Conservation (phyloP, 2,329 filamentous ascomycete genomes). For the Aspergillus brunneoviolaceus region DNA sequence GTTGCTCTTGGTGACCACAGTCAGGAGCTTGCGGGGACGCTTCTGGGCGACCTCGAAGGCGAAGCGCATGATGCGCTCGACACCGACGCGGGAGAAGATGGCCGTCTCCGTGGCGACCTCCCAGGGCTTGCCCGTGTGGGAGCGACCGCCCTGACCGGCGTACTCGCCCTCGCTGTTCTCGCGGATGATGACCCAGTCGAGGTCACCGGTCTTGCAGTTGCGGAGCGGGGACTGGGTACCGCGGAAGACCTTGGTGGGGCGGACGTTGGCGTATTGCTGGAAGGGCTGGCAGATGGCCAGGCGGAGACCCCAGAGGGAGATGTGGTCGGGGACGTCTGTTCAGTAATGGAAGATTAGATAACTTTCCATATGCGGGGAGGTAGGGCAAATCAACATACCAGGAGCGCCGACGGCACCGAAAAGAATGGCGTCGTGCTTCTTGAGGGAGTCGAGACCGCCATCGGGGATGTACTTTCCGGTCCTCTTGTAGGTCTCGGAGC, state of each 20-base stretch:
- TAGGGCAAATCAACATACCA: slow-evolving; percentile 29
- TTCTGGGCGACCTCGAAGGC: slow-evolving; percentile 61
- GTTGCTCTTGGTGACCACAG: slow-evolving; percentile 66
- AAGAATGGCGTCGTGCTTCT: slow-evolving; percentile 63
- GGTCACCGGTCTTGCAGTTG: slow-evolving; percentile 55
- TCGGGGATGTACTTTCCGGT: slow-evolving; percentile 65
- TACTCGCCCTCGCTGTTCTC: slow-evolving; percentile 69
- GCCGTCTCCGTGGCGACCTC: slow-evolving; percentile 63
- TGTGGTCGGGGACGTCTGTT: slow-evolving; percentile 63
- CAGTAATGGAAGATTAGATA: neutral
- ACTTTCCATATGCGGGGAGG: neutral
- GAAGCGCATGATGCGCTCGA: slow-evolving; percentile 62
- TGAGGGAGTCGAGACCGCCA: slow-evolving; percentile 57
- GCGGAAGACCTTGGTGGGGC: slow-evolving; percentile 62
- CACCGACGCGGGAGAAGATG: slow-evolving; percentile 61
- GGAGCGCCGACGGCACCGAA: slow-evolving; percentile 68
- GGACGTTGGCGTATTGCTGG: slow-evolving; percentile 68
- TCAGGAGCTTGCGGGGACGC: slow-evolving; percentile 58
- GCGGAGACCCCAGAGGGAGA: slow-evolving; percentile 66
- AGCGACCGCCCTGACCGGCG: slow-evolving; percentile 63
- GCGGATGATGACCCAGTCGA: slow-evolving; percentile 66
- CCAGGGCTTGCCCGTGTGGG: slow-evolving; percentile 59
- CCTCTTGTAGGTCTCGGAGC: slow-evolving; percentile 64
- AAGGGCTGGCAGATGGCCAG: slow-evolving; percentile 66
- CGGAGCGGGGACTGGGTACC: slow-evolving; percentile 60